These are phyloP conservation scores for Termitomyces sp. DNA, from an alignment of 768 basidiomycete species.

Conservation along the genomic window DNA sequence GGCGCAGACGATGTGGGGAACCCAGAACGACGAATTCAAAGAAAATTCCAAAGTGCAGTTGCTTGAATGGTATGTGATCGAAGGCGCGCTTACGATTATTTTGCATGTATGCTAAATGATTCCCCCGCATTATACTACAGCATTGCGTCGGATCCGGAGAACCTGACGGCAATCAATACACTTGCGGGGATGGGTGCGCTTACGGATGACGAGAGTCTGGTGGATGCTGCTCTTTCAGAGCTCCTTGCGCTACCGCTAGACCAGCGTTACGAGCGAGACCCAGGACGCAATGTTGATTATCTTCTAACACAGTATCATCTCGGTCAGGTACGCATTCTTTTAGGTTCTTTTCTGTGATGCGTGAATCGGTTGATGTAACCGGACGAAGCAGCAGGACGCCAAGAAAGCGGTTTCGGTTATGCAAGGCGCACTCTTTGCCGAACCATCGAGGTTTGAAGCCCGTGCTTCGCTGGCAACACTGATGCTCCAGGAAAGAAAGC, in stretches of 20 bases:
- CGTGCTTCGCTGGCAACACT: constrained; percentile 56
- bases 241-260: constrained; percentile 68
- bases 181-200: constrained; percentile 90
- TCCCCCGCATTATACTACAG: constrained; percentile 34
- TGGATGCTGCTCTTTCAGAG: constrained; percentile 86
- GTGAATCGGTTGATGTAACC: not conserved
- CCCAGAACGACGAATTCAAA: constrained; percentile 68
- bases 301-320: constrained; percentile 72
- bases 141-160: constrained; percentile 73
- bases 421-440: constrained; percentile 54
- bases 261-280: constrained; percentile 63
- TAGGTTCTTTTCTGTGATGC: not conserved
- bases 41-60: constrained; percentile 78
- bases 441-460: constrained; percentile 48
- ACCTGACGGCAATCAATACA: constrained; percentile 75
- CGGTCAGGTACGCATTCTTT: constrained; percentile 54
- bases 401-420: constrained; percentile 47
- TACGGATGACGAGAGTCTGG: constrained; percentile 69
- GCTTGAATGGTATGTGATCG: constrained; percentile 67
- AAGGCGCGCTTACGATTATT: not conserved
- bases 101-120: not conserved
- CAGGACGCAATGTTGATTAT: constrained; percentile 63
- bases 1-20: constrained; percentile 83
- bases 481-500: constrained; percentile 44
- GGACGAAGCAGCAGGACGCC: constrained; percentile 38